Evolutionary conservation across 2,329 filamentous ascomycete genomes (phyloP), one percentile per base, ranked within the genome.

Genomic region (Alternaria novae-zelandiae): DNA sequence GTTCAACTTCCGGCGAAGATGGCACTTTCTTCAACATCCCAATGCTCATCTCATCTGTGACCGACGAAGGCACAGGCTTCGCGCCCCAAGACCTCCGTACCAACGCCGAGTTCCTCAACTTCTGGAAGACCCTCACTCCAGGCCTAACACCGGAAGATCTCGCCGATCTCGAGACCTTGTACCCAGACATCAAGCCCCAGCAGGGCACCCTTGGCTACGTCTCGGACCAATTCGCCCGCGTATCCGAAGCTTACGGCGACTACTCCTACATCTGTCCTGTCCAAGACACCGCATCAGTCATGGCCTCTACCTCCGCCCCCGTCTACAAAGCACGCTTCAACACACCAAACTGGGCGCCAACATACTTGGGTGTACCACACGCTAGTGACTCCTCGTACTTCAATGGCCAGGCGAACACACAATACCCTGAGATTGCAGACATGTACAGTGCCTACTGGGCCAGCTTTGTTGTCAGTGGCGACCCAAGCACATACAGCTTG

Each of bases 141-240:
- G 76, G 74, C 9, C 68, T 80, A 3, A 75, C 66, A n/a, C 20
- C 57, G 4, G 32, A 64, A 6, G 78, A 80, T 43, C 62, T 80
- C 17, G 62, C 65, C 3, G 76, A 79, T 28, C 69, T 79, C 11
- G 65, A 74, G 65, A 68, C 1, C 5, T 74, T 53, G 57, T 78
- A 64, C 78, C 83, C 41, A 0, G 73, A 77, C 17, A 58, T 70
- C 17, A 43, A 66, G 7, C 26, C 59, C 5, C 49, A 63, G 4
- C 36, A 54, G 4, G 61, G 66, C 5, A 60, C 74, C 20, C 67
- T 77, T 30, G 80, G 79, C 0, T 82, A 80, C 13, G 80, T 82
- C 17, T 82, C 80, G 20, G 61, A 68, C 3, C 83, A 85, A 64
- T 85, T 81, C 58, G 72, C 83, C 41, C 81, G 84, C 4, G 54